A percentile compares a stretch with the other conserved stretches of the same genome.
phyloP scores from a whole-genome alignment of 1,139 yeast genomes.

The Hanseniaspora gamundiae region DNA sequence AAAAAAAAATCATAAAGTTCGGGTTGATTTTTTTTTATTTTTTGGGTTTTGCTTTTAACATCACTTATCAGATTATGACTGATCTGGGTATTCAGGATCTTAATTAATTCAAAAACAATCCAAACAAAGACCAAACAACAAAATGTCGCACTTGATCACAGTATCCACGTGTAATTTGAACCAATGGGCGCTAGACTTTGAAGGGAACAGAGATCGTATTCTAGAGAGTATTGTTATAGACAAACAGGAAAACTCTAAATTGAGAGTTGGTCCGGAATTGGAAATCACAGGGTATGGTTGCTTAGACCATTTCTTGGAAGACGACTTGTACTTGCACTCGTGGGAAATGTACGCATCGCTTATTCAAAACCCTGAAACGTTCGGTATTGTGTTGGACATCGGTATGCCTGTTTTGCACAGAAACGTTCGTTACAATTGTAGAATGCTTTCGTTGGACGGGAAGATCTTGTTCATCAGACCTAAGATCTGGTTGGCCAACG shows the following conservation, averaged over 20 bases:
- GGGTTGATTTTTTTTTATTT: not conserved
- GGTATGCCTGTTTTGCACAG: conserved; percentile 92
- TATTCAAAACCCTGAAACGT: conserved; percentile 48
- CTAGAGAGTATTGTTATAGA: conserved; percentile 69
- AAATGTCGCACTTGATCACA: conserved; percentile 44
- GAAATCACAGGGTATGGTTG: conserved; percentile 95
- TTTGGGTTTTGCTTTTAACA: not conserved
- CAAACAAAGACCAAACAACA: not conserved
- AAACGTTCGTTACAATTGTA: conserved; percentile 81
- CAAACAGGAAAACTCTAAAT: conserved; percentile 58
- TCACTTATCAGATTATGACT: no score
- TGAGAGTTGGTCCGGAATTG: conserved; percentile 94
- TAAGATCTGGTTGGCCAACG: conserved; percentile 84
- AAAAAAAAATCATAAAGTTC: no score
- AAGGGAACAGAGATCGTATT: conserved; percentile 89
- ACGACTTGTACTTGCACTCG: conserved; percentile 76
- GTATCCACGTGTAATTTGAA: conserved; percentile 62
- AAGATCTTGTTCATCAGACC: conserved; percentile 79
- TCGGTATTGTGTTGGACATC: conserved; percentile 71
- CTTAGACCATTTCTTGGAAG: conserved; percentile 86
- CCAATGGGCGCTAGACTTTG: conserved; percentile 98
- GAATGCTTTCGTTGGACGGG: conserved; percentile 71
- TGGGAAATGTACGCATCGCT: conserved; percentile 91
- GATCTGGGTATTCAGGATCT: no score
- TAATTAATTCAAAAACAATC: not conserved